Base-by-base conservation (phyloP, 805 yeast genomes). In the Metschnikowia lachancei region DNA sequence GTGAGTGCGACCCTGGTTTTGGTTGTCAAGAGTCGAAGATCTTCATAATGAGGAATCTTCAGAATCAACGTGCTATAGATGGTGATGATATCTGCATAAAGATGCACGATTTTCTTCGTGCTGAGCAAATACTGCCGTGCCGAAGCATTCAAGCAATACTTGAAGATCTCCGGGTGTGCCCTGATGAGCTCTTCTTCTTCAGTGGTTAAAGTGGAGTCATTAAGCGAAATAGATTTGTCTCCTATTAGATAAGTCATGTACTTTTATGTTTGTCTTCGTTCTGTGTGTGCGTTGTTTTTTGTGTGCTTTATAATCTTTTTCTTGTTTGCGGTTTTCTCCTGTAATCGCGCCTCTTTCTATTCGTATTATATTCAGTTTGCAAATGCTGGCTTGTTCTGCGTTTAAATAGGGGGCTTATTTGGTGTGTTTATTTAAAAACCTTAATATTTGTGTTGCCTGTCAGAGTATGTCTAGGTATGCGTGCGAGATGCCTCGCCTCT, bases 161-260 rank as follows among this genome's bases (percentile, higher is more conserved):
- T 59, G 55, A 70, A 68, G 22, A 69, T 36, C 22, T 58, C 57
- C 22, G 59, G 59, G 45, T 67, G 71, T 1, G 64, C 43, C 5
- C 60, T 44, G 20, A 68, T 50, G 20, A 68, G 57, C 42, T 49
- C 51, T 49, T 51, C 53, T 40, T 69, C 72, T 14, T 55, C 54
- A 12, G 56, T 58, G 8, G 54, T 31, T 13, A 62, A 36, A 34
- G 41, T 29, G 1, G 52, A 41, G 12, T 51, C 51, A 38, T 60
- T 63, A 30, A 70, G 46, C 16, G 60, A 48, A 32, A 70, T 59
- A 40, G 47, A 50, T 19, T 62, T 49, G 51, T 65, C 70, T 7
- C 73, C 75, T 41, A 70, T 64, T n/a, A 67, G 62, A 47, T 70
- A 70, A 2, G 73, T 63, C 75, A 70, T 70, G 12, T 19, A n/a